Evolutionary conservation across 768 basidiomycete species (phyloP), one percentile per base, ranked within the genome.

Genomic region (Chalciporus piperatus): DNA sequence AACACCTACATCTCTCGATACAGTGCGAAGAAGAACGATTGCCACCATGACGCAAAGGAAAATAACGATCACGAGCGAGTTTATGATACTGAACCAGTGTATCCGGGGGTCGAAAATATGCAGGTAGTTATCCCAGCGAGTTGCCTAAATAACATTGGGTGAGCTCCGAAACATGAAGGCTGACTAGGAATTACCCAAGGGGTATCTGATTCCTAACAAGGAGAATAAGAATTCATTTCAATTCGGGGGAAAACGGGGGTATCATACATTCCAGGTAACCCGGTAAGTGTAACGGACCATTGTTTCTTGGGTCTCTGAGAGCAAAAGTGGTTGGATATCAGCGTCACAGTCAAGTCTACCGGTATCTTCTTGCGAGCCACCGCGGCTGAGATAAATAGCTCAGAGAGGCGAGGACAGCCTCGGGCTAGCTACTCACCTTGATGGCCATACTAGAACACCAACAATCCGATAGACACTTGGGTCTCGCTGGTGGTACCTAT

Each of bases 101-200:
- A 98, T 97, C 45, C 85, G 83, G 41, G 92, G 92, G 62, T 95
- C 92, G 59, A 93, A 90, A 47, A 96, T 88, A 60, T 93, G 92
- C 17, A 98, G 81, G 66, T 98, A 98, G 61, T 87, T 88, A 66
- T 98, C 96, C 95, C 96, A 98, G 45, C 96, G 79, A 4, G 94
- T 91, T 5, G 93, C 95, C 92, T 92, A 71, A 14, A 17, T 49
- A 41, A 59, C 0, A 64, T 67, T 9, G 60, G 43, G 22, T 30
- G 23, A 46, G 42, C 14, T 37, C 33, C 19, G 22, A 16, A 19
- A 14, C 17, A 46, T 17, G 23, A 49, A 47, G 22, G 11, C 2
- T 9, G 2, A 28, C 37, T 49, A 35, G 33, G 4, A 50, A 67
- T 48, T 67, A 85, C 87, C 90, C 90, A 93, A 47, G 88, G 87